Conservation (phyloP, 805 yeast genomes). For the Saccharomycopsis sp. region DNA sequence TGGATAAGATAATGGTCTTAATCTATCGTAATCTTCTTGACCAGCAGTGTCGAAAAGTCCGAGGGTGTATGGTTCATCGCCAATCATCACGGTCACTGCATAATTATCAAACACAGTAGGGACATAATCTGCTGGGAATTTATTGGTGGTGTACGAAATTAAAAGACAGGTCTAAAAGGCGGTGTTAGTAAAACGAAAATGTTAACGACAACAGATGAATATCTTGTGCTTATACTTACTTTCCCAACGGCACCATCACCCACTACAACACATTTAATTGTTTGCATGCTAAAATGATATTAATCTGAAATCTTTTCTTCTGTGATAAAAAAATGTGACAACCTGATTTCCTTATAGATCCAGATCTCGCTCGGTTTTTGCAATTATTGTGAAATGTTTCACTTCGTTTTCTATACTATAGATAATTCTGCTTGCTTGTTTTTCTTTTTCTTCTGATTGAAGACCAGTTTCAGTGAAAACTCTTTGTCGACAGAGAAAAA, state of each 20-base stretch:
- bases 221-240: slow-evolving; percentile 27
- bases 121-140: slow-evolving; percentile 96
- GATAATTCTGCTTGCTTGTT: slow-evolving; percentile 1
- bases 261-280: slow-evolving; percentile 91
- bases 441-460: slow-evolving; percentile 2
- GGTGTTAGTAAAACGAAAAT: not conserved
- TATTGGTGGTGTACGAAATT: slow-evolving; percentile 93
- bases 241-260: slow-evolving; percentile 99
- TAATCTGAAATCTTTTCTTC: too few species aligned
- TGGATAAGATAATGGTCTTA: slow-evolving; percentile 94
- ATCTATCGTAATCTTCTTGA: slow-evolving; percentile 96
- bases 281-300: slow-evolving; percentile 39
- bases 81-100: slow-evolving; percentile 92
- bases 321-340: too few species aligned
- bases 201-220: not conserved
- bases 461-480: too few species aligned
- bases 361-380: too few species aligned
- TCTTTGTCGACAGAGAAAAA: too few species aligned
- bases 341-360: too few species aligned
- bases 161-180: slow-evolving; percentile 81
- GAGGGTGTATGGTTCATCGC: slow-evolving; percentile 95
- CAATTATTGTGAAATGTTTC: too few species aligned
- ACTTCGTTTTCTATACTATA: not conserved
- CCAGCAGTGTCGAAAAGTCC: slow-evolving; percentile 99
- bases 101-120: slow-evolving; percentile 98